phyloP scores from a whole-genome alignment of 2,329 filamentous ascomycete species.

The Proliferodiscus dingleyae region DNA sequence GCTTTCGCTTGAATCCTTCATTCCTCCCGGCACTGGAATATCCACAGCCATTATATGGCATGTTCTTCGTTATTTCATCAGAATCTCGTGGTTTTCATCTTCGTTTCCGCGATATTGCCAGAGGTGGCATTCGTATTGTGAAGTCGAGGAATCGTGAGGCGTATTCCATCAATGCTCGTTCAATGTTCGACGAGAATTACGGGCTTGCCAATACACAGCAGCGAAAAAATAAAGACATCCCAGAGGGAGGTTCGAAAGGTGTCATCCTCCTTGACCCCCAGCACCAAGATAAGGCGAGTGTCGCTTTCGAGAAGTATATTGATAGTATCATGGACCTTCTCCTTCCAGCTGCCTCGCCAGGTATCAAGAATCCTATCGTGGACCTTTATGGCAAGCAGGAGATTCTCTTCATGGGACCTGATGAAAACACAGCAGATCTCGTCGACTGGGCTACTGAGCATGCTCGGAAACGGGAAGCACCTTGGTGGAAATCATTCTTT shows the following conservation, averaged over 20 bases:
- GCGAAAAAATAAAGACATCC: constrained; percentile 99
- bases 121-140: constrained; percentile 96
- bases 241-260: constrained; percentile 96
- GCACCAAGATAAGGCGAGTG: constrained; percentile 86
- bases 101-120: constrained; percentile 93
- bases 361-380: constrained; percentile 98
- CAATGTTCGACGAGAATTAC: constrained; percentile 98
- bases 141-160: constrained; percentile 96
- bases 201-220: constrained; percentile 97
- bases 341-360: constrained; percentile 81
- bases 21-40: constrained; percentile 94
- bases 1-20: constrained; percentile 84
- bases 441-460: constrained; percentile 99
- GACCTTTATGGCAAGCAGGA: constrained; percentile 93
- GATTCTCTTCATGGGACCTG: constrained; percentile 97
- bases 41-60: constrained; percentile 87
- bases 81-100: constrained; percentile 97
- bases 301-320: constrained; percentile 99
- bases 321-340: constrained; percentile 96
- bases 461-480: constrained; percentile 77
- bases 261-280: constrained; percentile 91
- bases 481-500: constrained; percentile 99
- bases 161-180: constrained; percentile 92
- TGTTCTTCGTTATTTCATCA: constrained; percentile 97
- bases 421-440: constrained; percentile 96